These are phyloP conservation scores for Claviceps sp. DNA, from an alignment of 2,329 filamentous ascomycete genomes.

Conservation along the genomic window DNA sequence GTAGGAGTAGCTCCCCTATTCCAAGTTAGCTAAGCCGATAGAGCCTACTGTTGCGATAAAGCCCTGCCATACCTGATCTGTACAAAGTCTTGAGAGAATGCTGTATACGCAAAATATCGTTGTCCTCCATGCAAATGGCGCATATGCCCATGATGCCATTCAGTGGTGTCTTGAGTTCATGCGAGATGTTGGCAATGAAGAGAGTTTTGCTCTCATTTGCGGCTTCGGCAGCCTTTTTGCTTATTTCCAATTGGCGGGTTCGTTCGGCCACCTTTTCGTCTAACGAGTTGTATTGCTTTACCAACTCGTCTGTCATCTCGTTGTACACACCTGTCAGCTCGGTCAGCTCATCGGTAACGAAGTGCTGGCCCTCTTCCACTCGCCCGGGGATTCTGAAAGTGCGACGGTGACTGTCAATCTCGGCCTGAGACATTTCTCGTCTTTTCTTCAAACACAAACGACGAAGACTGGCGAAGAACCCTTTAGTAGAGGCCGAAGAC, in stretches of 20 bases:
- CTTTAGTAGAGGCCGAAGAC: conserved; percentile 32
- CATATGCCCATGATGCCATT: conserved; percentile 95
- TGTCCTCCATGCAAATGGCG: conserved; percentile 83
- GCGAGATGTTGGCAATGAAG: conserved; percentile 89
- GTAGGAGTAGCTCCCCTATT: conserved; percentile 57
- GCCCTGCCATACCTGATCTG: conserved; percentile 25
- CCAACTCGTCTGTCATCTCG: conserved; percentile 82
- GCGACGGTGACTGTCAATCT: conserved; percentile 27
- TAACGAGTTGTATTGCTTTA: conserved; percentile 71
- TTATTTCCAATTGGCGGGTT: conserved; percentile 73
- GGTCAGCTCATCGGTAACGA: conserved; percentile 71
- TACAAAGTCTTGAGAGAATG: conserved; percentile 79
- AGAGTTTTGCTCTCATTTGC: conserved; percentile 95
- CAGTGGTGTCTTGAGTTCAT: conserved; percentile 81
- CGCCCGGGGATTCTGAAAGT: conserved; percentile 76
- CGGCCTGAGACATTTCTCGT: conserved; percentile 12
- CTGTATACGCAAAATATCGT: conserved; percentile 64
- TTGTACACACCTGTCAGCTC: conserved; percentile 80
- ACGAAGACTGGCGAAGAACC: conserved; percentile 24
- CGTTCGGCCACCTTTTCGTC: conserved; percentile 76
- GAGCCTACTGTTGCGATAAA: background rate
- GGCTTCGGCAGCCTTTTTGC: conserved; percentile 85
- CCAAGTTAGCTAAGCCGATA: background rate
- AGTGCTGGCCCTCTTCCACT: conserved; percentile 61
- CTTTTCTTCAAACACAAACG: conserved; percentile 23